Percentiles rank a stretch among this genome's conserved stretches.
phyloP scores from a whole-genome alignment of 2,329 filamentous ascomycete species.

The Aureobasidium lini region DNA sequence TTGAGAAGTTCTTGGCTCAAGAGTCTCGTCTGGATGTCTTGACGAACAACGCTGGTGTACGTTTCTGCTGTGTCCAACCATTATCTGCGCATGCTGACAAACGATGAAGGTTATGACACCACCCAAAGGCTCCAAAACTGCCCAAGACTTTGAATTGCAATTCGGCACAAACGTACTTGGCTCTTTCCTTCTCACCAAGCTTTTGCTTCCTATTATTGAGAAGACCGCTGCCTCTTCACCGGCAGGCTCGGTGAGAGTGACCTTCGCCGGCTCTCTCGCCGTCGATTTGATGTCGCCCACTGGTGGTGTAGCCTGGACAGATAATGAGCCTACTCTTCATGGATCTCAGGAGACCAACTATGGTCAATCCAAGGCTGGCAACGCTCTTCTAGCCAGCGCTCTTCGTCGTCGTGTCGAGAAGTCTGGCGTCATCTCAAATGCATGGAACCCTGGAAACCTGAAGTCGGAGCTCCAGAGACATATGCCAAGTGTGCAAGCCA shows the following conservation, averaged over 20 bases:
- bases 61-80: background rate
- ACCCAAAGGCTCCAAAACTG: slow-evolving; percentile 27
- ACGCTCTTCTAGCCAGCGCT: slow-evolving; percentile 21
- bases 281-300: slow-evolving; percentile 19
- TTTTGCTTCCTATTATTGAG: slow-evolving; percentile 24
- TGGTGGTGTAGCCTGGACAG: slow-evolving; percentile 19
- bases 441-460: slow-evolving; percentile 28
- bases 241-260: slow-evolving; percentile 23
- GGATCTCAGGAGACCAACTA: slow-evolving; percentile 21
- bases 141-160: slow-evolving; percentile 19
- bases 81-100: background rate
- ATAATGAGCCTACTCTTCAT: slow-evolving; percentile 15
- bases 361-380: slow-evolving; percentile 23
- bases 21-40: slow-evolving; percentile 35
- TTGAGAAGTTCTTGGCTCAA: slow-evolving; percentile 27
- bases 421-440: slow-evolving; percentile 21
- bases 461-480: slow-evolving; percentile 25
- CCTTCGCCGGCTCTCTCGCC: slow-evolving; percentile 24
- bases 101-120: slow-evolving; percentile 21
- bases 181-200: slow-evolving; percentile 26
- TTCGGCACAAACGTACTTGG: slow-evolving; percentile 30
- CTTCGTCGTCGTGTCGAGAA: slow-evolving; percentile 15
- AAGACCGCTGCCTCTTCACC: slow-evolving; percentile 20
- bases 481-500: slow-evolving; percentile 1
- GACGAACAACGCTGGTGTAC: slow-evolving; percentile 35